Evolutionary conservation across 345 rosid species (phyloP).

Genomic region (Acer saccharum): DNA sequence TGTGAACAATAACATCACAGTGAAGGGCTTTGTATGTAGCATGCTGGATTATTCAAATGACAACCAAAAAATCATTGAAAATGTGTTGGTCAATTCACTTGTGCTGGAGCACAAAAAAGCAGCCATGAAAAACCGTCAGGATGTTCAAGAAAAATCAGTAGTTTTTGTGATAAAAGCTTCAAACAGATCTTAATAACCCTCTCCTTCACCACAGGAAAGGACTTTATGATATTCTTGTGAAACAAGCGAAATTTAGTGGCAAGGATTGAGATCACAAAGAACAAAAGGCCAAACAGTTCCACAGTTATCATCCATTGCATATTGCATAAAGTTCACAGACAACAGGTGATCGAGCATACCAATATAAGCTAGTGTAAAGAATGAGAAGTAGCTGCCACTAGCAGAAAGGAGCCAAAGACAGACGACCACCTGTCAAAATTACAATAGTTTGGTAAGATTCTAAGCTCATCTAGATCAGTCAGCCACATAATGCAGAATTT

Average conservation of each 20-base stretch:
- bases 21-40: background rate
- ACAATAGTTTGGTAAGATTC: slow-evolving; percentile 1
- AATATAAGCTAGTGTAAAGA: slow-evolving; percentile 83
- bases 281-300: background rate
- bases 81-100: background rate
- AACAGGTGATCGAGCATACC: slow-evolving; percentile 47
- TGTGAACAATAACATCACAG: background rate
- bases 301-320: background rate
- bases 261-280: background rate
- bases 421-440: slow-evolving; percentile 69
- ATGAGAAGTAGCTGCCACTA: slow-evolving; percentile 76
- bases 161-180: background rate
- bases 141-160: background rate
- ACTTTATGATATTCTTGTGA: background rate
- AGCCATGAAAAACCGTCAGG: background rate
- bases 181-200: background rate
- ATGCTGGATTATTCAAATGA: background rate
- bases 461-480: background rate
- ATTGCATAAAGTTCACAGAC: background rate
- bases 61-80: background rate
- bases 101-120: background rate
- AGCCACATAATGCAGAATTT: too few species aligned
- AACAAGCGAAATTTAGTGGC: background rate
- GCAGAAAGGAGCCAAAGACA: slow-evolving; percentile 90
- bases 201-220: background rate